These are phyloP conservation scores for Cyberlindnera xishuangbannaensis DNA, from an alignment of 805 yeast genomes.

Conservation along the genomic window DNA sequence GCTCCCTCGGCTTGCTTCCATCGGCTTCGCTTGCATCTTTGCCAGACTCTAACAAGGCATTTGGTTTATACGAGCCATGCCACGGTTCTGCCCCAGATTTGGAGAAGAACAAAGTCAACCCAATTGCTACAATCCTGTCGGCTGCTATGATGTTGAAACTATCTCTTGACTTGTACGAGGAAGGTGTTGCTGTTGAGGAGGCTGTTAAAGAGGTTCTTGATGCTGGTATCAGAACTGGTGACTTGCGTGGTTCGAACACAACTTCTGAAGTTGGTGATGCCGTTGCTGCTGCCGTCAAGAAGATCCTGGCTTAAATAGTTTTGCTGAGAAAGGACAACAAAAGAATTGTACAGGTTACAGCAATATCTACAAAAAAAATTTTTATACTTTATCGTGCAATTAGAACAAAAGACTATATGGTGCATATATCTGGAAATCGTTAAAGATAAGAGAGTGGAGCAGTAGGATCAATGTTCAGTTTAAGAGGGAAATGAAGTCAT, in stretches of 20 bases:
- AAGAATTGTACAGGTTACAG: not conserved
- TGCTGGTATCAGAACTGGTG: conserved; percentile 84
- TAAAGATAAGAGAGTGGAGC: too few species aligned
- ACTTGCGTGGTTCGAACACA: conserved; percentile 75
- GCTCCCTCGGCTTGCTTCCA: conserved; percentile 92
- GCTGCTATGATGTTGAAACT: conserved; percentile 97
- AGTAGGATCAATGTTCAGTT: too few species aligned
- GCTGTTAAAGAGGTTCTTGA: conserved; percentile 85
- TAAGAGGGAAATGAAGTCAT: conserved; percentile 59
- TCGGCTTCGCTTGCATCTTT: conserved; percentile 94
- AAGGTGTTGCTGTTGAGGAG: conserved; percentile 81
- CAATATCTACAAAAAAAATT: too few species aligned
- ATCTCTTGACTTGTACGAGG: conserved; percentile 75
- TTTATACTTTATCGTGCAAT: too few species aligned
- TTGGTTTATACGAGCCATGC: conserved; percentile 96
- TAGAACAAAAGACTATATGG: too few species aligned
- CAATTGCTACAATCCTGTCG: conserved; percentile 90
- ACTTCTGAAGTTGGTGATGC: conserved; percentile 96
- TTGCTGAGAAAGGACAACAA: not conserved
- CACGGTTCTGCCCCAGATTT: conserved; percentile 99
- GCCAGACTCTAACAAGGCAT: conserved; percentile 91
- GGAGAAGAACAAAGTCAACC: conserved; percentile 82
- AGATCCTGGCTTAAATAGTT: conserved; percentile 34
- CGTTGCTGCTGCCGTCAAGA: conserved; percentile 64
- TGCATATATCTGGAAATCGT: too few species aligned